These are phyloP conservation scores for Eutypella sp. DNA, from an alignment of 2,329 filamentous ascomycete species.

Conservation along the genomic window DNA sequence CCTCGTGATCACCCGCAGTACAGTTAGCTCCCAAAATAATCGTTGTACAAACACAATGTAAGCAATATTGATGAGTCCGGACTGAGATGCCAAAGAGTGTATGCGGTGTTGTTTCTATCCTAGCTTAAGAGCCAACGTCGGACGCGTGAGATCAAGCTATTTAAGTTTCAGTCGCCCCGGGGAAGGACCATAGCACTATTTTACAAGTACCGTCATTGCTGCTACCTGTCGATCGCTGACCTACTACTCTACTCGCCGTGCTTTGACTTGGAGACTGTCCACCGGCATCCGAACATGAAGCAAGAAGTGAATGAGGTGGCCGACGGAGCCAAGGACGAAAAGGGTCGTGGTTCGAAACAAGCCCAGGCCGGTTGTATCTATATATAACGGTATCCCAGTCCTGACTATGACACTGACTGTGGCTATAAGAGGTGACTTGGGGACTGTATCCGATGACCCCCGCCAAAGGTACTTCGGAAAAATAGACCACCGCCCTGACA, in stretches of 20 bases:
- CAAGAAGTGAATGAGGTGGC: slow-evolving; percentile 12
- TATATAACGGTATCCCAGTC: neutral
- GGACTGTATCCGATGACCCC: slow-evolving; percentile 30
- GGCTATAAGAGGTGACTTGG: slow-evolving; percentile 30
- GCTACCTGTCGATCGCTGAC: neutral
- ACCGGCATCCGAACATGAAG: slow-evolving; percentile 19
- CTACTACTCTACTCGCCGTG: slow-evolving; percentile 30
- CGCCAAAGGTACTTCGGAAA: too few species aligned
- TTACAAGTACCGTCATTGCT: slow-evolving; percentile 12
- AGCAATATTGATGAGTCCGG: too few species aligned
- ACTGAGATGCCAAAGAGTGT: too few species aligned
- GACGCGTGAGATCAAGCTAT: too few species aligned
- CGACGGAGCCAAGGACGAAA: neutral
- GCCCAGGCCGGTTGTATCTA: neutral
- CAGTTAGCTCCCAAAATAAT: too few species aligned
- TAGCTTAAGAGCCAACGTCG: too few species aligned
- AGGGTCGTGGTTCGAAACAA: neutral
- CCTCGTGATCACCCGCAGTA: too few species aligned
- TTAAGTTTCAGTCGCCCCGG: too few species aligned
- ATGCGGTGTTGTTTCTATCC: too few species aligned
- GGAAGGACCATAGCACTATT: slow-evolving; percentile 16
- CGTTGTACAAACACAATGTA: too few species aligned
- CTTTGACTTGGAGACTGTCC: slow-evolving; percentile 37
- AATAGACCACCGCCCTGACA: slow-evolving; percentile 15
- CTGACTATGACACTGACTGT: slow-evolving; percentile 10